Conservation (phyloP, 108 stramenopile genomes). For the Cyclostephanos invisitatus region DNA sequence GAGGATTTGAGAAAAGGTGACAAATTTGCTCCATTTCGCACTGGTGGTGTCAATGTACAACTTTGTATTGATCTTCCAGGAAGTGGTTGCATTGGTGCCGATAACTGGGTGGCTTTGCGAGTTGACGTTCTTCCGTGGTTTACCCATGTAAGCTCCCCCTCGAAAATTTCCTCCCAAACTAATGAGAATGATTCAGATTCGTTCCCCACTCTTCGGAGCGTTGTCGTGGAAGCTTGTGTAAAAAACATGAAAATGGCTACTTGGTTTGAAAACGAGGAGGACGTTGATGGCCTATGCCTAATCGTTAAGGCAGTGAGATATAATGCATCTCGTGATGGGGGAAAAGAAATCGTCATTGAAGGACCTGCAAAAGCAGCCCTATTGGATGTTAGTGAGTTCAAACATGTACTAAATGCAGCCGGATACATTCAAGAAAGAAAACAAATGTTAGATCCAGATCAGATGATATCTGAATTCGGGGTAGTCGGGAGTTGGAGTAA, state of each 20-base stretch:
- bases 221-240: conserved; percentile 33
- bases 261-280: conserved; percentile 44
- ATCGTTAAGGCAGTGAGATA: conserved; percentile 37
- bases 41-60: conserved; percentile 41
- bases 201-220: conserved; percentile 28
- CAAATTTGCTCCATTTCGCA: conserved; percentile 48
- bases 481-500: not conserved
- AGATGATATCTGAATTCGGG: conserved; percentile 21
- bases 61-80: conserved; percentile 35
- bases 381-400: conserved; percentile 45
- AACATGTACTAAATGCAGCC: conserved; percentile 18
- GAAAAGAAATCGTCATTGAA: conserved; percentile 36
- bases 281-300: conserved; percentile 46
- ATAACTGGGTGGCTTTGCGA: conserved; percentile 50
- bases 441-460: conserved; percentile 24
- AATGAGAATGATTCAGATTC: conserved; percentile 20
- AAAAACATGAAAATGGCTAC: conserved; percentile 39
- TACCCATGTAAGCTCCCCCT: conserved; percentile 46
- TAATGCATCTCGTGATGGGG: conserved; percentile 15
- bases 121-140: conserved; percentile 61
- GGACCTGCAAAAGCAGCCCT: conserved; percentile 50
- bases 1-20: conserved; percentile 15
- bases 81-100: conserved; percentile 17
- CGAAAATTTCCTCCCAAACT: conserved; percentile 4
- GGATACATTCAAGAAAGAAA: conserved; percentile 3